These are phyloP conservation scores for Hemileccinum impolitum DNA, from an alignment of 768 basidiomycete species.

Conservation along the genomic window DNA sequence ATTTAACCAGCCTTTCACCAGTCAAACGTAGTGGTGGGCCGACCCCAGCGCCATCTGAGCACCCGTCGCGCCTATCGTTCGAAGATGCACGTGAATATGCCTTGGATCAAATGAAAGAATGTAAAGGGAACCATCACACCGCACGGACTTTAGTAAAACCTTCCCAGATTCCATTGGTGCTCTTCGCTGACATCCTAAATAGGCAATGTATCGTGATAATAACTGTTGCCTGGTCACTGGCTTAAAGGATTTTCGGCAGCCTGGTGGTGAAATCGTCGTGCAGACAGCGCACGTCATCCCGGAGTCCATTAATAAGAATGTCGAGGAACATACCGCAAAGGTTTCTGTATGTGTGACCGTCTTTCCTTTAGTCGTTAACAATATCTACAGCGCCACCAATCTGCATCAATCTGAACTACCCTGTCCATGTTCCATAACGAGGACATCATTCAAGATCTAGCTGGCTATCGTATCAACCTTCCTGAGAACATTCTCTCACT, in stretches of 20 bases:
- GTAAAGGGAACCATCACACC: background rate
- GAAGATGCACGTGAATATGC: background rate
- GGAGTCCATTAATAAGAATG: background rate
- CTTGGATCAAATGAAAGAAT: background rate
- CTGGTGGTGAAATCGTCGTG: background rate
- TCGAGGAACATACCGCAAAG: background rate
- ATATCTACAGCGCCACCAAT: background rate
- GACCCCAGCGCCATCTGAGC: background rate
- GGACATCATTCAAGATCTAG: background rate
- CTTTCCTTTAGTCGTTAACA: background rate
- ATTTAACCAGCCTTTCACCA: background rate
- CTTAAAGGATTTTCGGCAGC: background rate
- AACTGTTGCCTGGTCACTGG: background rate
- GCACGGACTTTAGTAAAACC: background rate
- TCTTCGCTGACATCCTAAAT: background rate
- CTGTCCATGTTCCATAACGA: background rate
- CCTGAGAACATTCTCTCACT: background rate
- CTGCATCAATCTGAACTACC: background rate
- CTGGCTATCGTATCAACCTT: background rate
- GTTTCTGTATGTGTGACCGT: background rate
- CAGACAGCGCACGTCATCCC: conserved; percentile 2
- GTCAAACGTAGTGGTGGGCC: background rate
- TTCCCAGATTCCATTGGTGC: background rate
- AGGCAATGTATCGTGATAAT: conserved; percentile 1
- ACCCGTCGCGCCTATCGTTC: background rate